Percentiles rank a stretch among this genome's conserved stretches.
Conservation (phyloP, 352 stramenopile genomes). For the Aphanomyces invadans region DNA sequence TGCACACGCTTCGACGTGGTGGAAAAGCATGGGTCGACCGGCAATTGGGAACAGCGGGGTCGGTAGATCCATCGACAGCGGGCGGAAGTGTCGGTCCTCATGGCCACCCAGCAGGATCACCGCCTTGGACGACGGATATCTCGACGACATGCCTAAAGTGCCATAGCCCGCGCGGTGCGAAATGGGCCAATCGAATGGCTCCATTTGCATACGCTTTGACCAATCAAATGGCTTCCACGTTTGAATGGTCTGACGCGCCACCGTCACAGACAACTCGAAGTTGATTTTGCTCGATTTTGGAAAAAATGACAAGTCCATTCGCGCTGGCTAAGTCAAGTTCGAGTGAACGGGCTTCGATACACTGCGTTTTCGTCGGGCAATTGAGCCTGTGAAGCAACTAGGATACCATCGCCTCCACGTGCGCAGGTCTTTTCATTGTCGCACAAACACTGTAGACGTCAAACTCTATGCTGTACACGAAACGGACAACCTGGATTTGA, state of each 20-base stretch:
- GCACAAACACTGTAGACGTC: too few species aligned
- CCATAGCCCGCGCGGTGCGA: too few species aligned
- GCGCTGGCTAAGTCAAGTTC: too few species aligned
- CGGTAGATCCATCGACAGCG: conserved; percentile 75
- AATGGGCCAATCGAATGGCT: background rate
- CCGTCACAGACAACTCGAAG: background rate
- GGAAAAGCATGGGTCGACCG: conserved; percentile 81
- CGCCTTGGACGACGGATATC: conserved; percentile 72
- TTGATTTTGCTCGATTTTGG: too few species aligned
- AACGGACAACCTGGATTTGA: too few species aligned
- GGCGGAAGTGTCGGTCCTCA: conserved; percentile 82
- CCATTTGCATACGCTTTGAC: background rate
- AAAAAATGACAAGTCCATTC: too few species aligned
- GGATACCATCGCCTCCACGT: too few species aligned
- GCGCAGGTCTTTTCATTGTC: too few species aligned
- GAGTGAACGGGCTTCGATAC: too few species aligned
- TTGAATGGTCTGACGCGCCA: background rate
- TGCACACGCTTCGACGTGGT: conserved; percentile 80
- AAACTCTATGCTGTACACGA: too few species aligned
- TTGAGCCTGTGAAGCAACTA: too few species aligned
- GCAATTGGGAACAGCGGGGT: conserved; percentile 84
- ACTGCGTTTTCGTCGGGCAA: too few species aligned
- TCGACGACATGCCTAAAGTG: background rate
- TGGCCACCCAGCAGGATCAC: conserved; percentile 83
- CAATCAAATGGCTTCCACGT: background rate